These are phyloP conservation scores for Trichoderma harzianum DNA, from an alignment of 2,329 filamentous ascomycete genomes.

Conservation along the genomic window DNA sequence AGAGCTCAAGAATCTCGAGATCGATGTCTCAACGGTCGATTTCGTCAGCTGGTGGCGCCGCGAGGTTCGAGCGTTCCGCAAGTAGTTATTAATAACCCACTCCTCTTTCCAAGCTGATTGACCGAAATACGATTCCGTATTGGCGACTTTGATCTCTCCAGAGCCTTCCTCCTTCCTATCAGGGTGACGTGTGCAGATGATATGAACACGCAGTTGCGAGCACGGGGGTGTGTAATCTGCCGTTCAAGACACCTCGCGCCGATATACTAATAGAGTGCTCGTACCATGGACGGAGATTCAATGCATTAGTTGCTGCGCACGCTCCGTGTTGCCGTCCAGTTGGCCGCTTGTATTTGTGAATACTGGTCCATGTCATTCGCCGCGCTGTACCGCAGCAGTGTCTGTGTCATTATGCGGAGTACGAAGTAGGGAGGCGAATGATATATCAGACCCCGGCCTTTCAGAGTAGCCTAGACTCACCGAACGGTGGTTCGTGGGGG, in stretches of 20 bases:
- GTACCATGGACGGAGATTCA: background rate
- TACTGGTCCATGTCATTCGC: background rate
- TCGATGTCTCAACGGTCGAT: slow-evolving; percentile 69
- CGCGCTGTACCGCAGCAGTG: background rate
- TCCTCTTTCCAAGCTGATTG: background rate
- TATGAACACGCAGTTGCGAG: background rate
- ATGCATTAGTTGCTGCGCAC: background rate
- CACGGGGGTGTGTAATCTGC: background rate
- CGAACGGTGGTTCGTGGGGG: slow-evolving; percentile 16
- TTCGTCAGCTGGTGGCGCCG: slow-evolving; percentile 80
- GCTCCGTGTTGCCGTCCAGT: background rate
- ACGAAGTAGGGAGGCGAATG: slow-evolving; percentile 1
- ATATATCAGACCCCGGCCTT: background rate
- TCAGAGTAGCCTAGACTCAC: background rate
- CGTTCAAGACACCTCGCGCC: background rate
- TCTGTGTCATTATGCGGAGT: slow-evolving; percentile 3
- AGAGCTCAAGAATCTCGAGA: slow-evolving; percentile 67
- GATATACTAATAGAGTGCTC: background rate
- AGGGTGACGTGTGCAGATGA: background rate
- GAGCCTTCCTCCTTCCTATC: background rate
- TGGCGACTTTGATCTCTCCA: background rate
- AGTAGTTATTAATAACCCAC: slow-evolving; percentile 33
- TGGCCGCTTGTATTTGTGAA: background rate
- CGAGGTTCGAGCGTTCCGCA: slow-evolving; percentile 57
- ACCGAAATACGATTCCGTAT: background rate